A percentile compares a stretch with the other conserved stretches of the same genome.
phyloP scores from a whole-genome alignment of 2,329 filamentous ascomycete species.

The Fonsecaea pugnacius region DNA sequence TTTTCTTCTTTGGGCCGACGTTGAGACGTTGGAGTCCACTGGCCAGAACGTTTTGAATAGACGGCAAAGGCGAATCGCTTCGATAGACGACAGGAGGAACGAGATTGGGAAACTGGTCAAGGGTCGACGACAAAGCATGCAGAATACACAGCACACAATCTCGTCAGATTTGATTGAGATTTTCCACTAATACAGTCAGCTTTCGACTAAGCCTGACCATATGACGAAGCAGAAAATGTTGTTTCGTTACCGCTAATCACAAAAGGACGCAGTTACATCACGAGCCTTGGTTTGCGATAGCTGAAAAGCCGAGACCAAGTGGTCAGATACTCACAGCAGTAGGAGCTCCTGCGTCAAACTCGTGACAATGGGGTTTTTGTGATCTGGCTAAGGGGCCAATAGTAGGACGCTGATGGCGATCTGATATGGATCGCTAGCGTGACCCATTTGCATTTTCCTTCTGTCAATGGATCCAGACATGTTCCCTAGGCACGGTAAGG shows the following conservation, averaged over 20 bases:
- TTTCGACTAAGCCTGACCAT: background rate
- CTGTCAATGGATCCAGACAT: background rate
- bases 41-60: conserved; percentile 34
- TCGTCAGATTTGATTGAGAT: background rate
- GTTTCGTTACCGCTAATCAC: background rate
- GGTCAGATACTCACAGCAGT: background rate
- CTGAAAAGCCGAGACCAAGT: background rate
- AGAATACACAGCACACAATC: background rate
- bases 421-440: background rate
- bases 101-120: background rate
- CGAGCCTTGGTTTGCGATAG: background rate
- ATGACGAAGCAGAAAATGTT: background rate
- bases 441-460: background rate
- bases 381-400: background rate
- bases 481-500: background rate
- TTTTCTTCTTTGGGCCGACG: conserved; percentile 48
- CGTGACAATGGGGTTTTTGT: background rate
- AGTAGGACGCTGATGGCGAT: background rate
- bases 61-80: background rate
- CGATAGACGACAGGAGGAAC: background rate
- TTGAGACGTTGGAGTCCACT: conserved; percentile 44
- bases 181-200: background rate
- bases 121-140: background rate
- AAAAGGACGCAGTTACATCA: background rate
- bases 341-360: background rate